Conservation (phyloP, 257 asterid genomes). For the Salvia hispanica region DNA sequence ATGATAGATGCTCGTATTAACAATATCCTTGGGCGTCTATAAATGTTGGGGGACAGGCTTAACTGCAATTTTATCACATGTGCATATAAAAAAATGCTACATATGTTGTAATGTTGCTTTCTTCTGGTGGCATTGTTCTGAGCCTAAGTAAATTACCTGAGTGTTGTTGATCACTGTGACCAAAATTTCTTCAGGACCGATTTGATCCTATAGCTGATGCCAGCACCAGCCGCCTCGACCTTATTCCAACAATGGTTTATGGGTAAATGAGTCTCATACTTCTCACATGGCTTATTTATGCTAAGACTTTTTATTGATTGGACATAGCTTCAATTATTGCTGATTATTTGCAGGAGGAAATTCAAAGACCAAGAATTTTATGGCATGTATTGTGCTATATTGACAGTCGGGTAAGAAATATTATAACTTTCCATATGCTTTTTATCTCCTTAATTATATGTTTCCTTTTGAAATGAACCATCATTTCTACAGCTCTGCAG, state of each 20-base stretch:
- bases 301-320: not conserved
- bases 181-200: slow-evolving; percentile 57
- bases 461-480: not conserved
- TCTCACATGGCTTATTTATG: slow-evolving; percentile 2
- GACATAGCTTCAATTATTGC: slow-evolving; percentile 12
- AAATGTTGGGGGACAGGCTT: too few species aligned
- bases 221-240: slow-evolving; percentile 64
- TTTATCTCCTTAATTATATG: not conserved
- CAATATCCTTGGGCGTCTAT: not conserved
- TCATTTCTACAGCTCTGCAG: slow-evolving; percentile 51
- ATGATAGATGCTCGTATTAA: not conserved
- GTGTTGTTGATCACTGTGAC: slow-evolving; percentile 22
- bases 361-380: slow-evolving; percentile 72
- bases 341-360: slow-evolving; percentile 51
- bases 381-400: slow-evolving; percentile 76
- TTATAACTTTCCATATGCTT: not conserved
- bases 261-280: slow-evolving; percentile 57
- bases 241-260: slow-evolving; percentile 76
- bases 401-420: slow-evolving; percentile 67
- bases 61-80: not conserved
- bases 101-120: not conserved
- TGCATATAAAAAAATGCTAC: not conserved
- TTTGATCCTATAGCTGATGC: slow-evolving; percentile 86
- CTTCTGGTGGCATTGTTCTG: slow-evolving; percentile 19
- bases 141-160: slow-evolving; percentile 10